Evolutionary conservation across 805 yeast genomes (phyloP), one percentile per base, ranked within the genome.

Genomic region (Starmerella asiatica): DNA sequence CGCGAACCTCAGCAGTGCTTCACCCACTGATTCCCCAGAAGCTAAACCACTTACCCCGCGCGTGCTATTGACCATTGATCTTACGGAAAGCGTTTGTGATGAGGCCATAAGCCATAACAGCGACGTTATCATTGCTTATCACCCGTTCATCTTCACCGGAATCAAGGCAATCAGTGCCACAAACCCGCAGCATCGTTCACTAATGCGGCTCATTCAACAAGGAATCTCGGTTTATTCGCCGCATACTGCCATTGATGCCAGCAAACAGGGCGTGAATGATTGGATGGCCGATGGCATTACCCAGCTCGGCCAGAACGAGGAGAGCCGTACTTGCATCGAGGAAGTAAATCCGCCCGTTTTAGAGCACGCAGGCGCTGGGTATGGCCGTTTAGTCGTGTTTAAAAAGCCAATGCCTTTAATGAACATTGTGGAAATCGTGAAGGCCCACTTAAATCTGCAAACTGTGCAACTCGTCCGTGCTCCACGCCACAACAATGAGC

Each of bases 241-340:
- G 20, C 99, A 91, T 56, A 88, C 98, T 1, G 85, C 97, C 0
- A 80, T 91, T 3, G 98, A 91, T 60, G 88, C 96, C 19, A 91
- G 91, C 8, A 59, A 60, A 11, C 80, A 79, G n/a, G 98, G 98
- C 18, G 95, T 91, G 46, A 91, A 91, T 50, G 97, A 85, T 56
- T 91, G 94, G 79, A 65, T 91, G 31, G 79, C 73, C 1, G 73
- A 71, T 29, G 81, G 82, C 2, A 59, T 79, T 5, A 53, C 71
- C 3, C 53, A 58, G 0, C 15, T 21, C 21, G 55, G 57, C 2
- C 45, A 47, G 2, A 45, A 44, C 40, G 42, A 52, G 39, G 54
- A 57, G 49, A 30, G 34, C 20, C 34, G 47, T 44, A 18, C 54
- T 6, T 48, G 54, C 5, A 62, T 75, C 19, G 65, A 78, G 32